Conservation (phyloP, 1,284 basidiomycete genomes). For the Cystobasidiaceae sp. region DNA sequence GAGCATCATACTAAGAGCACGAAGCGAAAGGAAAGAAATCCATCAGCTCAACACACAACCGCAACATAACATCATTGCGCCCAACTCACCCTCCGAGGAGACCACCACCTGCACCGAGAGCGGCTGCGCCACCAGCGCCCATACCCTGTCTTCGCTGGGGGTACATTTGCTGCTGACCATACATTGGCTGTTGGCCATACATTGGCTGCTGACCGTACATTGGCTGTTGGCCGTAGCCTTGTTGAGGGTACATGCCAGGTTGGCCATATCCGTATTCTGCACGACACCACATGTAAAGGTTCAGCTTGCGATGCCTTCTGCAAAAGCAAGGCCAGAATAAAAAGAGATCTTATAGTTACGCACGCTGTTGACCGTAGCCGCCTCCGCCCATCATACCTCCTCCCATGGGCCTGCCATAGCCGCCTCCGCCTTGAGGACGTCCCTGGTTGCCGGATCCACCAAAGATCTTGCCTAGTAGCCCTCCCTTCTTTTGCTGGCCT, state of each 20-base stretch:
- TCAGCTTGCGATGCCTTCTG: background rate
- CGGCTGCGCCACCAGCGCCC: slow-evolving; percentile 14
- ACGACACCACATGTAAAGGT: background rate
- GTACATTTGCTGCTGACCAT: slow-evolving; percentile 15
- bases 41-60: background rate
- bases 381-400: background rate
- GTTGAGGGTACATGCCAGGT: background rate
- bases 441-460: too few relatives aligned
- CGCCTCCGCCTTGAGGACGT: background rate
- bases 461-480: too few relatives aligned
- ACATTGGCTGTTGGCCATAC: slow-evolving; percentile 7
- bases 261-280: slow-evolving; percentile 9
- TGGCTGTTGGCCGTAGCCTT: background rate
- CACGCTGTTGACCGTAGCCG: slow-evolving; percentile 19
- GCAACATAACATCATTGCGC: background rate
- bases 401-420: background rate
- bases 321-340: too few relatives aligned
- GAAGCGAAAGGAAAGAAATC: background rate
- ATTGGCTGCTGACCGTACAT: too few relatives aligned
- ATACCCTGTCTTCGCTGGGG: slow-evolving; percentile 8
- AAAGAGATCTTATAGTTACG: too few relatives aligned
- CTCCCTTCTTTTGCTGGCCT: background rate
- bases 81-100: slow-evolving; percentile 7
- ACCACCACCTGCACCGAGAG: slow-evolving; percentile 26
- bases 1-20: slow-evolving; percentile 13